Evolutionary conservation across 352 stramenopile species (phyloP).

Genomic region (Pythium utonaiense): DNA sequence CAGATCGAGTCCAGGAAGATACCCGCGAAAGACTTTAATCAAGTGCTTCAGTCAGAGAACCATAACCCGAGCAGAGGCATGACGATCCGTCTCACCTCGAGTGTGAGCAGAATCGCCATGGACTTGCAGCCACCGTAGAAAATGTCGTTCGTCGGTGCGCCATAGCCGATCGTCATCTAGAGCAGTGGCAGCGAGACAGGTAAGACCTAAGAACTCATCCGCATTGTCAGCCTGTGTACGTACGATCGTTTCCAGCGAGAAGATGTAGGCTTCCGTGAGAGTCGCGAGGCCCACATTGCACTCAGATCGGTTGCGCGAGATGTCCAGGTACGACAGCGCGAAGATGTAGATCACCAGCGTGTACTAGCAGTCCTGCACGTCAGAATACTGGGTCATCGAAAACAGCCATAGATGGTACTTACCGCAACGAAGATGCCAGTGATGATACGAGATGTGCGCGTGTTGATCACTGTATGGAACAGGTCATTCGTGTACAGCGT

Average conservation of each 20-base stretch:
- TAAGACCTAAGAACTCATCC: no score
- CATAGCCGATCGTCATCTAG: constrained; percentile 88
- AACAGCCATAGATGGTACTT: no score
- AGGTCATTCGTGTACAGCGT: constrained; percentile 82
- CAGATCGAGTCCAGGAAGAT: constrained; percentile 87
- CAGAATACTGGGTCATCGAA: no score
- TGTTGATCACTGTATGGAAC: constrained; percentile 88
- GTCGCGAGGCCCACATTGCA: constrained; percentile 75
- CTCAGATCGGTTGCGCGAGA: constrained; percentile 51
- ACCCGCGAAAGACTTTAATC: constrained; percentile 66
- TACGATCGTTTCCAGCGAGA: constrained; percentile 87
- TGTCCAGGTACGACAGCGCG: constrained; percentile 65
- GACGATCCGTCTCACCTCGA: constrained; percentile 64
- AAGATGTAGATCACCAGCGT: constrained; percentile 81
- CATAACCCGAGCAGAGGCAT: no score
- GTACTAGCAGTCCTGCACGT: constrained; percentile 43
- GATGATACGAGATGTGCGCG: constrained; percentile 74
- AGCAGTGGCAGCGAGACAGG: no score
- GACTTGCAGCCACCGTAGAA: constrained; percentile 83
- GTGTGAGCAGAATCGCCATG: constrained; percentile 71
- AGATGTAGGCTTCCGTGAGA: constrained; percentile 83
- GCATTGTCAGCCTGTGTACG: no score
- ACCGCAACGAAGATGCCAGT: constrained; percentile 74
- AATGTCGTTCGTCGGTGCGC: constrained; percentile 83
- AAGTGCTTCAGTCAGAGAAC: no score